These are phyloP conservation scores for Leishmania guyanensis DNA, from an alignment of 208 protist genomes.

Conservation along the genomic window DNA sequence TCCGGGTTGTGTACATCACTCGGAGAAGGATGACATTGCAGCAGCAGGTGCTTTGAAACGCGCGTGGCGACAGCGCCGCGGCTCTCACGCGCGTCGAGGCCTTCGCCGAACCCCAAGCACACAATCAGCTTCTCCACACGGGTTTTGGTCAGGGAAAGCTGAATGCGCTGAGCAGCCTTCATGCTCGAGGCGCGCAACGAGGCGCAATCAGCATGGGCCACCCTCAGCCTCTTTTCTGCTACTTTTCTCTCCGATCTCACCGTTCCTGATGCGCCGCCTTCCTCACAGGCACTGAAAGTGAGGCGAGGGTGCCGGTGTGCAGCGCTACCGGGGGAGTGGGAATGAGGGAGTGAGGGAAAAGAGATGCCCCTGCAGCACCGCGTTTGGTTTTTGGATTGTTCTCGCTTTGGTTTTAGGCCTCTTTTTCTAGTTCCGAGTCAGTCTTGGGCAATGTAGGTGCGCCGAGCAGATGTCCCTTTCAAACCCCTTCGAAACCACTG, in stretches of 20 bases:
- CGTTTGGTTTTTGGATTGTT: no score
- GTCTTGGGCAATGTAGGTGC: background rate
- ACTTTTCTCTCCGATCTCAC: background rate
- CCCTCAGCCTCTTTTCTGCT: background rate
- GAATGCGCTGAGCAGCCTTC: slow-evolving; percentile 23
- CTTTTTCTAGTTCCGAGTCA: background rate
- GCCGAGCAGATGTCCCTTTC: background rate
- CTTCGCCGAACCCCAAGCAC: slow-evolving; percentile 48
- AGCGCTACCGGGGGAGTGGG: background rate
- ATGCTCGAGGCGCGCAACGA: slow-evolving; percentile 6
- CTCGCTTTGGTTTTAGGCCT: background rate
- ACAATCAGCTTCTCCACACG: slow-evolving; percentile 59
- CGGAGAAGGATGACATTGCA: slow-evolving; percentile 50
- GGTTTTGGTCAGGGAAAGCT: slow-evolving; percentile 34
- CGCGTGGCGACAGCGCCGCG: slow-evolving; percentile 47
- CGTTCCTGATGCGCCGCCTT: background rate
- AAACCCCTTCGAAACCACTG: background rate
- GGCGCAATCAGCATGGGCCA: background rate
- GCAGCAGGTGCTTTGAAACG: slow-evolving; percentile 53
- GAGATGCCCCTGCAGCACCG: background rate
- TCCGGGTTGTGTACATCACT: slow-evolving; percentile 84
- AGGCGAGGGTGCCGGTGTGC: background rate
- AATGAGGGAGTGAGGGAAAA: background rate
- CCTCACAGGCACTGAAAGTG: background rate
- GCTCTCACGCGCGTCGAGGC: background rate